These are phyloP conservation scores for Sanghuangporus weigelae DNA, from an alignment of 1,284 basidiomycete genomes.

Conservation along the genomic window DNA sequence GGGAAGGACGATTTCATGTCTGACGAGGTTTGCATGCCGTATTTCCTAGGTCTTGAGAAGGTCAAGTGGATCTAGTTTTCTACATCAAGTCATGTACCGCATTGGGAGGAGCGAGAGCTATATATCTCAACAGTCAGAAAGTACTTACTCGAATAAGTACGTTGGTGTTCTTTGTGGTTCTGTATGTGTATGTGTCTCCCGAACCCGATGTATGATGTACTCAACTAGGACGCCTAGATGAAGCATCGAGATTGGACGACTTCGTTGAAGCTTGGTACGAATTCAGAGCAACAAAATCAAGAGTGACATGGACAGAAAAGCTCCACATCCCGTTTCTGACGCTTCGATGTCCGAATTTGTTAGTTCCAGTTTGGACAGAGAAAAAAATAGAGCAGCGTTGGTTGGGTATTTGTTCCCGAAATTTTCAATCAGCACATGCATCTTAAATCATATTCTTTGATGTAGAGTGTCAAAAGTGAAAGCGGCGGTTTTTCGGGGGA, in stretches of 20 bases:
- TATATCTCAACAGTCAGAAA: neutral
- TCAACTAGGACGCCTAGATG: neutral
- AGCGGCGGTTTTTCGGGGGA: too few species aligned
- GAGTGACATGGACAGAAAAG: too few species aligned
- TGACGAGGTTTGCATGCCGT: conserved; percentile 26
- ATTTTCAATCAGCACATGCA: too few species aligned
- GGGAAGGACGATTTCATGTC: conserved; percentile 30
- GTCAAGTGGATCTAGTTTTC: conserved; percentile 31
- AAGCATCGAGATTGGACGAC: neutral
- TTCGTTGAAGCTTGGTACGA: too few species aligned
- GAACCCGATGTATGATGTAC: neutral
- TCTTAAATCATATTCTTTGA: too few species aligned
- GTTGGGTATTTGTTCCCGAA: too few species aligned
- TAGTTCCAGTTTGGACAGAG: too few species aligned
- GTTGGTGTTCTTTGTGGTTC: neutral
- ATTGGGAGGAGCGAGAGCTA: conserved; percentile 25
- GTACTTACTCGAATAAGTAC: neutral
- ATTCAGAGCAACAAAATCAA: too few species aligned
- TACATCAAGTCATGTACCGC: conserved; percentile 27
- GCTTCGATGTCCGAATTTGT: too few species aligned
- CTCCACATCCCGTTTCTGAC: too few species aligned
- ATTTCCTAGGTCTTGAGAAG: conserved; percentile 27
- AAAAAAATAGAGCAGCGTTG: too few species aligned
- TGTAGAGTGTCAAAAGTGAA: too few species aligned
- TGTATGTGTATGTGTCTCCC: neutral